These are phyloP conservation scores for Prototheca wickerhamii DNA, from an alignment of 163 green algal species.

Conservation along the genomic window DNA sequence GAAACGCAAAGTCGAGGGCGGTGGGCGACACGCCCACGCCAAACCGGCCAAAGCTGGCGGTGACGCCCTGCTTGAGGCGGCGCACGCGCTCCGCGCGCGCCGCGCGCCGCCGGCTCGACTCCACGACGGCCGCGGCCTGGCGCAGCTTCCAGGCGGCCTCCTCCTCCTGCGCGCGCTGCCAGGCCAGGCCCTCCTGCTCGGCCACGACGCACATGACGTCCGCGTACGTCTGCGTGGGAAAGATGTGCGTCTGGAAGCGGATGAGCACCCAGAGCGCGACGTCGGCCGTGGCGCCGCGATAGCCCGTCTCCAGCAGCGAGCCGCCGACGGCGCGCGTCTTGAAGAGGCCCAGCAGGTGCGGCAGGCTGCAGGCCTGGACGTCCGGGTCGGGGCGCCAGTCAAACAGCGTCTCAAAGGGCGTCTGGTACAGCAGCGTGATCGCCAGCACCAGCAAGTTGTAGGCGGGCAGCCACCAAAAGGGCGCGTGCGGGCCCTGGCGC, in stretches of 20 bases:
- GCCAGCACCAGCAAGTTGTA: slow-evolving; percentile 53
- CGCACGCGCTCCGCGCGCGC: slow-evolving; percentile 39
- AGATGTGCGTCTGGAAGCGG: slow-evolving; percentile 48
- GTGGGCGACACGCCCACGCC: background rate
- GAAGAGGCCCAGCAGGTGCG: slow-evolving; percentile 63
- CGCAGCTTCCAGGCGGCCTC: slow-evolving; percentile 7
- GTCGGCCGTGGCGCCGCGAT: slow-evolving; percentile 43
- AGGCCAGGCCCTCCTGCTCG: slow-evolving; percentile 24
- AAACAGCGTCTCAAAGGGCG: slow-evolving; percentile 47
- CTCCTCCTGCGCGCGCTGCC: slow-evolving; percentile 8
- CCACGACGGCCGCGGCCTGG: slow-evolving; percentile 35
- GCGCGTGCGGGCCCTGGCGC: slow-evolving; percentile 13
- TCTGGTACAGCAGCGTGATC: slow-evolving; percentile 50
- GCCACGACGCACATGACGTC: slow-evolving; percentile 26
- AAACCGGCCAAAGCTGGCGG: background rate
- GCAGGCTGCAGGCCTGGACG: slow-evolving; percentile 42
- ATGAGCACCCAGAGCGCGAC: slow-evolving; percentile 62
- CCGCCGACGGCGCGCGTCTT: slow-evolving; percentile 25
- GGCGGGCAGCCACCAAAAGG: slow-evolving; percentile 31
- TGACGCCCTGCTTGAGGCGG: slow-evolving; percentile 38
- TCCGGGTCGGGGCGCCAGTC: slow-evolving; percentile 14
- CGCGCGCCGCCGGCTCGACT: slow-evolving; percentile 33
- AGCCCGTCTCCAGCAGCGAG: slow-evolving; percentile 15
- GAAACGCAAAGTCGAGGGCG: slow-evolving; percentile 1
- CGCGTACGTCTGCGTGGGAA: slow-evolving; percentile 21